Evolutionary conservation across 768 basidiomycete genomes (phyloP).

Genomic region (Amanita fuliginea): DNA sequence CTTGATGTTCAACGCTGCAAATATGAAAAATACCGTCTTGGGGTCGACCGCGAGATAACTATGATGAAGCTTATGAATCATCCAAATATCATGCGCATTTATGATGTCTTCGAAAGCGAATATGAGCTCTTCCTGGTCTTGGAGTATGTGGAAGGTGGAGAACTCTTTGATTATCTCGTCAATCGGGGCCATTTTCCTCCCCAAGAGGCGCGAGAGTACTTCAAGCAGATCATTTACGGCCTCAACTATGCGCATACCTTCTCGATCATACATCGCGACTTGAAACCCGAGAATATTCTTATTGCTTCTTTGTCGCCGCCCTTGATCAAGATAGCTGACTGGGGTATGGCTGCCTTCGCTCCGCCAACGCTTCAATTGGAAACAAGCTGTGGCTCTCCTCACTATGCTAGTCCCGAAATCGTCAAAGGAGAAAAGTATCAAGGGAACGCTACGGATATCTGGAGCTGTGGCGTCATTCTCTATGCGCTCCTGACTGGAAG

Average conservation of each 20-base stretch:
- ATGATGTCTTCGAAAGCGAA: slow-evolving; percentile 91
- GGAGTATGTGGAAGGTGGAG: slow-evolving; percentile 93
- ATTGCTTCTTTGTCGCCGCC: slow-evolving; percentile 74
- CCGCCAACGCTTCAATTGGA: slow-evolving; percentile 77
- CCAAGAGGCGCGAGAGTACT: slow-evolving; percentile 79
- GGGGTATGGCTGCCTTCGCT: slow-evolving; percentile 97
- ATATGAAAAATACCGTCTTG: slow-evolving; percentile 72
- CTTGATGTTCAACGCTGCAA: slow-evolving; percentile 56
- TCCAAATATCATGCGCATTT: slow-evolving; percentile 90
- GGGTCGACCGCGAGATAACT: slow-evolving; percentile 89
- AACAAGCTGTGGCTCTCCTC: slow-evolving; percentile 93
- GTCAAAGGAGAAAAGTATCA: slow-evolving; percentile 84
- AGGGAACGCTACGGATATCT: slow-evolving; percentile 88
- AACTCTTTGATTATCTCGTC: slow-evolving; percentile 93
- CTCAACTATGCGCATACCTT: slow-evolving; percentile 96
- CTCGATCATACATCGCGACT: slow-evolving; percentile 95
- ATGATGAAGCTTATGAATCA: slow-evolving; percentile 99
- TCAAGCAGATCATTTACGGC: slow-evolving; percentile 92
- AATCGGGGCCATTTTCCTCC: slow-evolving; percentile 74
- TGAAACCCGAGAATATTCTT: slow-evolving; percentile 96
- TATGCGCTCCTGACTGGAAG: slow-evolving; percentile 84
- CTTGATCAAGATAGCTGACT: slow-evolving; percentile 93
- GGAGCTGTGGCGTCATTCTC: slow-evolving; percentile 94
- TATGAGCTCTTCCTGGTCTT: slow-evolving; percentile 87
- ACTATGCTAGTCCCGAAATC: slow-evolving; percentile 96